Percentiles rank a stretch among this genome's conserved stretches.
phyloP scores from a whole-genome alignment of 2,329 filamentous ascomycete genomes.

The Phyllosticta citribraziliensis region DNA sequence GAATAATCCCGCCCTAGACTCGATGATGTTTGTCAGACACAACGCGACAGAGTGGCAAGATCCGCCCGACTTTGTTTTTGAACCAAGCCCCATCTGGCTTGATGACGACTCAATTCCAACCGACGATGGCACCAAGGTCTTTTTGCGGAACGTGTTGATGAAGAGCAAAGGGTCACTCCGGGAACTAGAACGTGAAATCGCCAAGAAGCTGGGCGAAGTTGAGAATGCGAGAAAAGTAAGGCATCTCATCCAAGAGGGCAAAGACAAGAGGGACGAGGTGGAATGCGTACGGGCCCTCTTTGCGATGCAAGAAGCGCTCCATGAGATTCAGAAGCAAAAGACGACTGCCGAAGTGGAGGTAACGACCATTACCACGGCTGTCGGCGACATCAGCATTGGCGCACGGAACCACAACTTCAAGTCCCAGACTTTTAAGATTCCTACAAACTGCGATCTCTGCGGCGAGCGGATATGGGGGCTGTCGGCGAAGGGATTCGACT shows the following conservation, averaged over 20 bases:
- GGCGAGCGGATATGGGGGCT: conserved; percentile 95
- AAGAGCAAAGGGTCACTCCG: conserved; percentile 81
- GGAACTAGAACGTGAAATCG: conserved; percentile 71
- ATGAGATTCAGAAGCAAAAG: conserved; percentile 73
- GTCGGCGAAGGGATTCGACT: conserved; percentile 93
- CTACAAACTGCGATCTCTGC: conserved; percentile 94
- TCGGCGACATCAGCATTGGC: conserved; percentile 85
- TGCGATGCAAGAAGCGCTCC: conserved; percentile 70
- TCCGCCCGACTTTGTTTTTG: conserved; percentile 74
- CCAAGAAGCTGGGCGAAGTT: conserved; percentile 78
- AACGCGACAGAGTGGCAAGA: conserved; percentile 78
- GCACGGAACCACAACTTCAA: conserved; percentile 97
- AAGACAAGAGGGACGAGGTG: conserved; percentile 81
- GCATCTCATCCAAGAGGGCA: conserved; percentile 68
- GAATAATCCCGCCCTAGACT: conserved; percentile 82
- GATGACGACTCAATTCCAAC: conserved; percentile 81
- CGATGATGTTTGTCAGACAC: conserved; percentile 95
- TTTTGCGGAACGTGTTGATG: conserved; percentile 78
- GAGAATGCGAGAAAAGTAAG: conserved; percentile 66
- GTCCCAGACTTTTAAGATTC: conserved; percentile 97
- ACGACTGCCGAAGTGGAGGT: conserved; percentile 89
- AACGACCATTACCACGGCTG: conserved; percentile 78
- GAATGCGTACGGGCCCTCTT: conserved; percentile 78
- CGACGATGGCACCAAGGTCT: conserved; percentile 81
- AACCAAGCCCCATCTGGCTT: conserved; percentile 94